Base-by-base conservation (phyloP, 1,284 basidiomycete genomes). In the Pseudozyma pruni region DNA sequence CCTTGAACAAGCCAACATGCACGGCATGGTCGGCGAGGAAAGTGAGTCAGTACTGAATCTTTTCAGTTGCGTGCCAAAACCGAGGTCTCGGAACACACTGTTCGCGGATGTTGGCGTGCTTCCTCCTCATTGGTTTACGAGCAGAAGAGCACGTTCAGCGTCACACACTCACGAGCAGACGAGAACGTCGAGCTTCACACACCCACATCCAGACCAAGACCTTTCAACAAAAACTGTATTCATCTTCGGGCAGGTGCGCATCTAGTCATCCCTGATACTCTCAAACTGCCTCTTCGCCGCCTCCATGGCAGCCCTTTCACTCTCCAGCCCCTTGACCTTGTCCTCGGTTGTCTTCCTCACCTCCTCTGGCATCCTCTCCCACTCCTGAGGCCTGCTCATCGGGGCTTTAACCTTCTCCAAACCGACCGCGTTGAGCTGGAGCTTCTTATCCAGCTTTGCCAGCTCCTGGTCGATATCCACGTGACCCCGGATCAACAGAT, bases 391-490 rank as follows among this genome's bases (percentile, higher is more conserved):
- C 63, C 78, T 80, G 40, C 66, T 60, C 59, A 68, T 76, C n/a
- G 71, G 61, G 0, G 67, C 73, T 3, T 23, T 32, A 29, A 72
- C 68, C 56, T 78, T 77, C 22, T 73, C 63, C 17, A 75, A 60
- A 10, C 62, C 70, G 16, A 70, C 61, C 11, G 61, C 56, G 49
- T 75, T 79, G 45, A 81, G 56, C n/a, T 75, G 62, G 7, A 81
- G 51, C 51, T 81, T 81, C 71, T 79, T 80, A 22, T 71, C 75
- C 17, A 81, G 55, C 51, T 80, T 80, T 35, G 68, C 51, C 14
- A 81, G 57, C 41, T 81, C 80, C 50, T 62, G 60, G 27, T 78
- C 79, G 32, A 81, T 70, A 53, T 81, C 72, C 43, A 81, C 76
- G 22, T 72, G 56, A 19, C 80, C 80, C 2, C 74, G 56, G 17